phyloP scores from a whole-genome alignment of 257 asterid species.

The Echites panduratus region DNA sequence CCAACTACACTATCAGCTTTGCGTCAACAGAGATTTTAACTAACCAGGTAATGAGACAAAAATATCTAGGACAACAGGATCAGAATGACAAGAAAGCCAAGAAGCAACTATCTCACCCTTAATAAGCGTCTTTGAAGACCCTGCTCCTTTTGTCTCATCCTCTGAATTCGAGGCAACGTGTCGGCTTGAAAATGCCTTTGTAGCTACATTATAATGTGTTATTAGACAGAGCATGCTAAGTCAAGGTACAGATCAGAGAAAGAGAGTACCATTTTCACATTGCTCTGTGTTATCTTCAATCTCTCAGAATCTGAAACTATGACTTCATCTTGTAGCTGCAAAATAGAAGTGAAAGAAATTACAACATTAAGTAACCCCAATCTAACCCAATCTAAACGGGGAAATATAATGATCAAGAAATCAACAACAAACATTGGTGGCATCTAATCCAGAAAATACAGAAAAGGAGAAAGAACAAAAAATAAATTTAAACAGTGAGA shows the following conservation, averaged over 20 bases:
- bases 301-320: slow-evolving; percentile 89
- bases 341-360: slow-evolving; percentile 19
- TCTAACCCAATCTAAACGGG: slow-evolving; percentile 18
- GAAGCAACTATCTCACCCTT: slow-evolving; percentile 44
- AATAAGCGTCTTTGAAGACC: slow-evolving; percentile 86
- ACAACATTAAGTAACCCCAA: slow-evolving; percentile 13
- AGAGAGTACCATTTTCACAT: slow-evolving; percentile 71
- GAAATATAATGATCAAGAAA: slow-evolving; percentile 11
- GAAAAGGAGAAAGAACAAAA: not conserved
- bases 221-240: not conserved
- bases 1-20: not conserved
- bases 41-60: not conserved
- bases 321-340: slow-evolving; percentile 92
- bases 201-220: slow-evolving; percentile 46
- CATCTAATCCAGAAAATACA: not conserved
- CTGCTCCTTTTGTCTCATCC: slow-evolving; percentile 95
- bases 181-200: slow-evolving; percentile 91
- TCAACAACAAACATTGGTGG: slow-evolving; percentile 1
- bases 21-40: not conserved
- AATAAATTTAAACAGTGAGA: not conserved
- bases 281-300: slow-evolving; percentile 73
- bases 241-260: slow-evolving; percentile 12
- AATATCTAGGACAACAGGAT: not conserved
- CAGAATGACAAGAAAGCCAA: slow-evolving; percentile 9
- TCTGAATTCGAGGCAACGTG: slow-evolving; percentile 81